A percentile compares a stretch with the other conserved stretches of the same genome.
Conservation (phyloP, 805 yeast species). For the Kodamaea leandrae region DNA sequence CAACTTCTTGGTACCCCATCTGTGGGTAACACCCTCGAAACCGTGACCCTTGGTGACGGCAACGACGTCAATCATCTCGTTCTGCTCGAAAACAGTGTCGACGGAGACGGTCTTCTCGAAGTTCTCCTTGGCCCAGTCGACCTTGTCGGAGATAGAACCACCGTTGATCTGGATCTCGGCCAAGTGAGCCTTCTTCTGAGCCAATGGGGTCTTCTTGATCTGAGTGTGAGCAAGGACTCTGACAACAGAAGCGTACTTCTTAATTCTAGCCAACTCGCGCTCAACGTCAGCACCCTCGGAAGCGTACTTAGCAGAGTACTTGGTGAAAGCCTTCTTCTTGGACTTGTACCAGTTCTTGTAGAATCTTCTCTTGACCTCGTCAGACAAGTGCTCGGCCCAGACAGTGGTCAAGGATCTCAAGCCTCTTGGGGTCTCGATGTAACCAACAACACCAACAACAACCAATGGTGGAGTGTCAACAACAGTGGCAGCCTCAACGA, state of each 20-base stretch:
- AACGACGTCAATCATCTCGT: conserved; percentile 96
- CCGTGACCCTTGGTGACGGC: conserved; percentile 99
- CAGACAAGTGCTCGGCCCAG: conserved; percentile 99
- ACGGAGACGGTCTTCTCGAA: conserved; percentile 98
- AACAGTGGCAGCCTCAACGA: conserved; percentile 98
- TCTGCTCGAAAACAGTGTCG: conserved; percentile 95
- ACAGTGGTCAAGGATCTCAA: conserved; percentile 98
- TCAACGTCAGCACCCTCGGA: conserved; percentile 83
- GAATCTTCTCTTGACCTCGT: conserved; percentile 99
- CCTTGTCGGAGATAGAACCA: conserved; percentile 97
- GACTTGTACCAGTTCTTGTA: conserved; percentile 99
- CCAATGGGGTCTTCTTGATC: conserved; percentile 97
- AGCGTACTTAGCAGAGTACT: conserved; percentile 98
- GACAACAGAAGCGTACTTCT: conserved; percentile 96
- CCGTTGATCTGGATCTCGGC: conserved; percentile 99
- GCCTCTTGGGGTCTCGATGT: conserved; percentile 99
- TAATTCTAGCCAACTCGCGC: conserved; percentile 97
- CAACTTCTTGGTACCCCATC: conserved; percentile 99
- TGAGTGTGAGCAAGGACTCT: conserved; percentile 99
- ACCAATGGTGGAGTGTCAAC: conserved; percentile 99
- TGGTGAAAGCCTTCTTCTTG: conserved; percentile 99
- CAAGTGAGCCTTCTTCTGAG: conserved; percentile 99
- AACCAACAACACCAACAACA: conserved; percentile 99
- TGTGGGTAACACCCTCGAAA: conserved; percentile 99
- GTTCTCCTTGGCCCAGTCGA: conserved; percentile 97